Conservation (phyloP, 805 yeast species). For the Tetrapisispora namnaoensis region DNA sequence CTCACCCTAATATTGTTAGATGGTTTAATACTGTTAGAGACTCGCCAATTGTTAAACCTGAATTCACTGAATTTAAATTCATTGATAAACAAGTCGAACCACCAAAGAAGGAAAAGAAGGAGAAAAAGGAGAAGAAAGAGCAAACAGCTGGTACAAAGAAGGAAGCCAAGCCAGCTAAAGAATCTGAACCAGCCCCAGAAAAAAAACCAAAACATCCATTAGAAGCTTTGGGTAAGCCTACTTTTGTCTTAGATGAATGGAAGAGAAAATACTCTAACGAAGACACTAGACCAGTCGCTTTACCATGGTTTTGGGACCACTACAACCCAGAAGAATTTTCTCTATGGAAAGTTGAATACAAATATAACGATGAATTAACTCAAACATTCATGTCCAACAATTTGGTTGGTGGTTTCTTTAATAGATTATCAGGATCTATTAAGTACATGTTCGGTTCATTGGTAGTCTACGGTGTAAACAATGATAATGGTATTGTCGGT, state of each 20-base stretch:
- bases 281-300: conserved; percentile 87
- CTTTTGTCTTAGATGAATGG: conserved; percentile 79
- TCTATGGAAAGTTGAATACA: conserved; percentile 88
- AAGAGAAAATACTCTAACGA: conserved; percentile 94
- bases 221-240: conserved; percentile 65
- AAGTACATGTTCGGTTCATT: conserved; percentile 89
- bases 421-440: conserved; percentile 84
- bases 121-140: conserved; percentile 23
- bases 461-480: conserved; percentile 97
- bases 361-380: conserved; percentile 96
- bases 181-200: conserved; percentile 44
- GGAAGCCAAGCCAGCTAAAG: conserved; percentile 29
- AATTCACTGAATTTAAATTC: conserved; percentile 45
- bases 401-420: conserved; percentile 95
- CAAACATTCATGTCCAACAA: conserved; percentile 97
- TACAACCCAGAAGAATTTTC: conserved; percentile 92
- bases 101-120: conserved; percentile 39
- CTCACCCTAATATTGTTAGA: conserved; percentile 54
- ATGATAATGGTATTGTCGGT: conserved; percentile 95
- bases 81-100: conserved; percentile 59
- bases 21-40: conserved; percentile 54
- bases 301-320: conserved; percentile 98
- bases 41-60: conserved; percentile 38
- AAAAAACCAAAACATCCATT: conserved; percentile 90
- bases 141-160: conserved; percentile 45